Base-by-base conservation (phyloP, 345 rosid species). In the Brassica rapa region DNA sequence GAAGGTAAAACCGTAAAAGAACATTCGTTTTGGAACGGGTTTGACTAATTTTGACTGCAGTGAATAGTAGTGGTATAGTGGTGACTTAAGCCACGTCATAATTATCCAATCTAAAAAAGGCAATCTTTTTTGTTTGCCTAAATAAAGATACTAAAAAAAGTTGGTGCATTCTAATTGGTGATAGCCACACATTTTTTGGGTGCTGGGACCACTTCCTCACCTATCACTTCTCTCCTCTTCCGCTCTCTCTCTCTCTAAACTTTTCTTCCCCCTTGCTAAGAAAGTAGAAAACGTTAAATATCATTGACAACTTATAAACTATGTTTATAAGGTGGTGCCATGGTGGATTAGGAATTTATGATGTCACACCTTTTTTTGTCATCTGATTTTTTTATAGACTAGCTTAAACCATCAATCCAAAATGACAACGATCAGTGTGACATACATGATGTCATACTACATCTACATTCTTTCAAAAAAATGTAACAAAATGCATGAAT, bases 171-270 rank as follows among this genome's bases (percentile, higher is more conserved):
- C 70, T 39, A 68, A 73, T 68, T 67, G 82, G 74, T 73, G 55
- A 4, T 53, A 61, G 74, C 82, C 77, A 57, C 82, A 46, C 78
- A 43, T 14, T 29, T 77, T 76, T 63, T 64, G 12, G 56, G 64
- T 73, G 82, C 57, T 73, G 82, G 82, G 82, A 73, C 82, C 78
- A 79, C 82, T 79, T 68, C 70, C 10, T 66, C 82, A 79, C 74
- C 71, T 68, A 59, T 49, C 70, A 43, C 16, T 25, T 56, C 29
- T 57, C 14, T 23, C 10, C 0, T 61, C 21, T 59, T 68, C 8
- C 11, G 5, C 25, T 16, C 11, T 11, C 25, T 16, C 37, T 63
- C 67, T 53, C 56, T 51, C 27, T 8, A 6, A 29, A 4, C 6
- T n/a, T 10, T 24, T 59, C 4, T 60, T 24, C 1, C 8, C 25